These are phyloP conservation scores for Schizothecium vesticola DNA, from an alignment of 495 filamentous ascomycete species.

Conservation along the genomic window DNA sequence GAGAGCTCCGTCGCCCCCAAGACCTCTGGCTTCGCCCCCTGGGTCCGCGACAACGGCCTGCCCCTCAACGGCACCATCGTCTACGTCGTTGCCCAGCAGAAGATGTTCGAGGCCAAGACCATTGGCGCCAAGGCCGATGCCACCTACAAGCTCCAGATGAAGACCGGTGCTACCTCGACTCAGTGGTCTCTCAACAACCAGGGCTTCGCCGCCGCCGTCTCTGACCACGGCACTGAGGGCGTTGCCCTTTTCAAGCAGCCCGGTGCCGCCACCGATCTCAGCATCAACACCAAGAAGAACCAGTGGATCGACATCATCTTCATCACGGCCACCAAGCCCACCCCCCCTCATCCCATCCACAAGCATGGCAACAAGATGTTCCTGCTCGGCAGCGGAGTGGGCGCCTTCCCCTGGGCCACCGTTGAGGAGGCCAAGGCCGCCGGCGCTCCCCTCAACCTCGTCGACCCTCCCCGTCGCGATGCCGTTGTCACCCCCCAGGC, in stretches of 20 bases:
- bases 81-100: conserved; percentile 29
- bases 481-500: conserved; percentile 39
- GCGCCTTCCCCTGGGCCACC: conserved; percentile 44
- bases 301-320: conserved; percentile 56
- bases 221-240: conserved; percentile 1
- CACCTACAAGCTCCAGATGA: conserved; percentile 37
- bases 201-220: conserved; percentile 12
- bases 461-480: conserved; percentile 49
- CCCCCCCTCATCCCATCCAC: conserved; percentile 54
- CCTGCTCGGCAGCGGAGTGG: conserved; percentile 47
- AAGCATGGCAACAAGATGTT: conserved; percentile 60
- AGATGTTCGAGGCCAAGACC: conserved; percentile 34
- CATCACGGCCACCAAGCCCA: conserved; percentile 29
- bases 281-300: conserved; percentile 42
- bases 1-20: conserved; percentile 20
- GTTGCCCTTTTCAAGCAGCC: conserved; percentile 17
- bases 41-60: conserved; percentile 37
- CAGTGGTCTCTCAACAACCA: conserved; percentile 44
- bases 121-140: conserved; percentile 38
- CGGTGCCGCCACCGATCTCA: conserved; percentile 31
- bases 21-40: conserved; percentile 27
- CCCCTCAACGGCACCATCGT: conserved; percentile 29
- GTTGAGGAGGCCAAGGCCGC: conserved; percentile 47
- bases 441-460: conserved; percentile 50
- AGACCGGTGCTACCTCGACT: conserved; percentile 35